These are phyloP conservation scores for Rhizopogon roseolus DNA, from an alignment of 768 basidiomycete genomes.

Conservation along the genomic window DNA sequence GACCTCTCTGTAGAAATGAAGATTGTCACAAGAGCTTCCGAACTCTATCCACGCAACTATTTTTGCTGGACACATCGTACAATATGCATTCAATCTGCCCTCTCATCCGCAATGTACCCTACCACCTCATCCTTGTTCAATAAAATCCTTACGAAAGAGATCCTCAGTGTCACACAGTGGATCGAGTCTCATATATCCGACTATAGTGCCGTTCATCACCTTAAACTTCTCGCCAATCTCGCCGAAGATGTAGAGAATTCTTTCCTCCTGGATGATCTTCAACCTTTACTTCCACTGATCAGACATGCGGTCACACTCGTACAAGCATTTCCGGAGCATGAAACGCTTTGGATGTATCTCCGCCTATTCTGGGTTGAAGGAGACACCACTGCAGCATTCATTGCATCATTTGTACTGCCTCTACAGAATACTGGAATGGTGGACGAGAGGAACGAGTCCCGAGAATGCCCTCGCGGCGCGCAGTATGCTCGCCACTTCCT, in stretches of 20 bases:
- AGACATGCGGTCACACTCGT: constrained; percentile 49
- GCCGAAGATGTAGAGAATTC: background rate
- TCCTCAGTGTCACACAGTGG: constrained; percentile 40
- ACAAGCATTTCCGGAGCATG: constrained; percentile 47
- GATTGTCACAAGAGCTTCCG: constrained; percentile 45
- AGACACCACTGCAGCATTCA: background rate
- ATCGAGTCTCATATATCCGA: constrained; percentile 63
- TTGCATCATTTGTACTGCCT: background rate
- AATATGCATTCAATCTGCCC: constrained; percentile 34
- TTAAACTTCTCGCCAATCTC: constrained; percentile 33
- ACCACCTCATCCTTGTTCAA: constrained; percentile 15
- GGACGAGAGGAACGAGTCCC: constrained; percentile 29
- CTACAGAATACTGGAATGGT: background rate
- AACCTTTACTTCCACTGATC: constrained; percentile 4
- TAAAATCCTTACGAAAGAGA: constrained; percentile 35
- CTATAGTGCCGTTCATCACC: constrained; percentile 57
- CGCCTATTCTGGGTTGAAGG: constrained; percentile 19
- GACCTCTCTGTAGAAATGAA: constrained; percentile 43
- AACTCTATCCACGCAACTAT: constrained; percentile 68
- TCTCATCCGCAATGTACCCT: constrained; percentile 16
- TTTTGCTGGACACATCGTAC: constrained; percentile 67
- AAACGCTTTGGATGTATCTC: constrained; percentile 63
- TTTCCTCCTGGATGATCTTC: constrained; percentile 10
- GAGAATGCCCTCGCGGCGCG: constrained; percentile 58
- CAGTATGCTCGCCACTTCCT: constrained; percentile 74